phyloP scores from a whole-genome alignment of 2,329 filamentous ascomycete species.

The Tolypocladium sp. region DNA sequence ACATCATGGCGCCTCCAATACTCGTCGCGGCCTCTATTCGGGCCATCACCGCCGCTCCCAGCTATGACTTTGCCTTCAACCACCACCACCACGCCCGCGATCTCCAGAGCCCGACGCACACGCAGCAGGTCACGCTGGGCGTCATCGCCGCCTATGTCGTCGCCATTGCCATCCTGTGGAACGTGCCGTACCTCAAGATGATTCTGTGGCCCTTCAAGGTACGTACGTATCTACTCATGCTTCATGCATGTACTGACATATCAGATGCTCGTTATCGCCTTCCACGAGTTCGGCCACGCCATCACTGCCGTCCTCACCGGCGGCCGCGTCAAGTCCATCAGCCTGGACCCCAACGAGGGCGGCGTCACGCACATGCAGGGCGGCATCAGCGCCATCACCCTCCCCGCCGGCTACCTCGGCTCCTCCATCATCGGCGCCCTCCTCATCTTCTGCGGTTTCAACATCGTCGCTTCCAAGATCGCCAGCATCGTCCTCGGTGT shows the following conservation, averaged over 20 bases:
- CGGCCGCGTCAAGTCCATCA: slow-evolving; percentile 65
- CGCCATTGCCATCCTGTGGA: slow-evolving; percentile 69
- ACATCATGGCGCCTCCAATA: not conserved
- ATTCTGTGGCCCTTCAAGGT: slow-evolving; percentile 73
- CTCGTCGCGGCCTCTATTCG: not conserved
- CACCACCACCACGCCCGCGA: slow-evolving; percentile 27
- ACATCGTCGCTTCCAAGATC: slow-evolving; percentile 74
- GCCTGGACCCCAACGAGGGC: slow-evolving; percentile 67
- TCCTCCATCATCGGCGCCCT: slow-evolving; percentile 69
- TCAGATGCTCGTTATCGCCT: slow-evolving; percentile 74
- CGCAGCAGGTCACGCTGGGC: slow-evolving; percentile 62
- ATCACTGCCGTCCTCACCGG: slow-evolving; percentile 64
- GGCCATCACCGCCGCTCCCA: not conserved
- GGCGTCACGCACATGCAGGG: slow-evolving; percentile 72
- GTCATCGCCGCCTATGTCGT: slow-evolving; percentile 65
- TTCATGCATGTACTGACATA: not conserved
- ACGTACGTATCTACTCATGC: not conserved
- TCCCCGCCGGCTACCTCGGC: slow-evolving; percentile 71
- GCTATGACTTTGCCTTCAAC: not conserved
- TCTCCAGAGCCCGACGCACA: slow-evolving; percentile 51
- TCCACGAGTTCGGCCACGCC: slow-evolving; percentile 73
- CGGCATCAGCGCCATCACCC: slow-evolving; percentile 58
- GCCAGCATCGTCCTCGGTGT: slow-evolving; percentile 64
- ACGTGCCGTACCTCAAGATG: slow-evolving; percentile 66
- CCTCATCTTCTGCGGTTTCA: slow-evolving; percentile 70